Conservation (phyloP, 768 basidiomycete genomes). For the Mycena vitilis region DNA sequence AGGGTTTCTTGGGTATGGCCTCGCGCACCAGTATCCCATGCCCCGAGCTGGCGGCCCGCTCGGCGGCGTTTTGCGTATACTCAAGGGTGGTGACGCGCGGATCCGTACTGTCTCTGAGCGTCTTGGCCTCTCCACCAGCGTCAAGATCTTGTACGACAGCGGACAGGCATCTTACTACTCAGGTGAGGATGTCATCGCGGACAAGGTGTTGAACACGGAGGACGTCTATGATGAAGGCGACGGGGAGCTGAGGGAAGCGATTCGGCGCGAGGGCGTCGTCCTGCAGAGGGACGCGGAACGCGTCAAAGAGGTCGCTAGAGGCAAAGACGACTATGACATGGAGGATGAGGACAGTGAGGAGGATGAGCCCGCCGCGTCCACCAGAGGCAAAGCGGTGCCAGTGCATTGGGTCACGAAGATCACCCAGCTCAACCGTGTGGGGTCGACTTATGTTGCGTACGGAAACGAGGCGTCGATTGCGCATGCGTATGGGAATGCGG, state of each 20-base stretch:
- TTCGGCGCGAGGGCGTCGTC: neutral
- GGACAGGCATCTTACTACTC: neutral
- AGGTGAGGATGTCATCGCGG: neutral
- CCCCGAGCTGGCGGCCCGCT: neutral
- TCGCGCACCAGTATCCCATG: conserved; percentile 26
- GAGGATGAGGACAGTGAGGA: neutral
- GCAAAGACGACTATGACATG: neutral
- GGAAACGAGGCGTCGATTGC: conserved; percentile 5
- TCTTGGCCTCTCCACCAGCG: neutral
- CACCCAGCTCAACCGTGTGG: neutral
- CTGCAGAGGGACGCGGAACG: neutral
- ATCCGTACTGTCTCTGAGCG: conserved; percentile 9
- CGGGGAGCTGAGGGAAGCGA: neutral
- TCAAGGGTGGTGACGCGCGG: conserved; percentile 19
- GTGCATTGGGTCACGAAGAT: conserved; percentile 22
- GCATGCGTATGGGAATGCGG: conserved; percentile 23
- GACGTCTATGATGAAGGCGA: neutral
- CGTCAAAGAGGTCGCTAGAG: neutral
- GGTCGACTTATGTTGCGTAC: conserved; percentile 4
- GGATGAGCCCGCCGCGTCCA: too few species aligned
- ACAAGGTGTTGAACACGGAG: neutral
- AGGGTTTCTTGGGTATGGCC: conserved; percentile 16
- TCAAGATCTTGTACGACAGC: conserved; percentile 10
- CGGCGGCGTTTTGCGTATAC: neutral
- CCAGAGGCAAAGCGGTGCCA: neutral